A percentile compares a stretch with the other conserved stretches of the same genome.
Conservation (phyloP, 2,329 filamentous ascomycete genomes). For the Paecilomyces fulvus region DNA sequence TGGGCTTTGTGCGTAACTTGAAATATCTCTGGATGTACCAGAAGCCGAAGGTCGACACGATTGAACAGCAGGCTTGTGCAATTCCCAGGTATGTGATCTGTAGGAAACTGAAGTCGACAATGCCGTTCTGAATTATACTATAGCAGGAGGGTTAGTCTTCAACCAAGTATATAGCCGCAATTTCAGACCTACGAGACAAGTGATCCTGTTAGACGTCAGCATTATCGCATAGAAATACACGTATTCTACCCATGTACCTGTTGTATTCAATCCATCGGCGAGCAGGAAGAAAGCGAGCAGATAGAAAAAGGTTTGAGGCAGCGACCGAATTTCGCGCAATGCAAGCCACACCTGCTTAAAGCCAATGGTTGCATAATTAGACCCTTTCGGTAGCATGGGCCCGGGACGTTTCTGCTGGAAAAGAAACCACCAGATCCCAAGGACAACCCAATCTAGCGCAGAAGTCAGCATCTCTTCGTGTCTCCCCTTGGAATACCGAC, state of each 20-base stretch:
- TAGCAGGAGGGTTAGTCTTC: background rate
- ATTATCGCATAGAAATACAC: background rate
- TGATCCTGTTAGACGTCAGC: background rate
- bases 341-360: conserved; percentile 36
- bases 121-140: conserved; percentile 32
- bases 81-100: conserved; percentile 36
- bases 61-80: conserved; percentile 30
- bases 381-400: conserved; percentile 31
- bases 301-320: conserved; percentile 35
- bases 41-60: conserved; percentile 32
- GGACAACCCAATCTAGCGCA: conserved; percentile 31
- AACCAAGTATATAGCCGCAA: background rate
- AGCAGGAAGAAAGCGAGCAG: conserved; percentile 36
- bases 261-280: conserved; percentile 36
- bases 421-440: conserved; percentile 37
- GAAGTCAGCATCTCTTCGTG: background rate
- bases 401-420: conserved; percentile 35
- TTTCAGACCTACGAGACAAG: background rate
- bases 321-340: conserved; percentile 26
- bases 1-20: conserved; percentile 31
- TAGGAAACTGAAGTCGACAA: conserved; percentile 33
- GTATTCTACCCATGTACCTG: conserved; percentile 14
- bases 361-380: conserved; percentile 32
- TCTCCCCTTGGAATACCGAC: conserved; percentile 13
- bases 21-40: conserved; percentile 37